phyloP scores from a whole-genome alignment of 495 filamentous ascomycete species.

The Podospora pseudocomata region DNA sequence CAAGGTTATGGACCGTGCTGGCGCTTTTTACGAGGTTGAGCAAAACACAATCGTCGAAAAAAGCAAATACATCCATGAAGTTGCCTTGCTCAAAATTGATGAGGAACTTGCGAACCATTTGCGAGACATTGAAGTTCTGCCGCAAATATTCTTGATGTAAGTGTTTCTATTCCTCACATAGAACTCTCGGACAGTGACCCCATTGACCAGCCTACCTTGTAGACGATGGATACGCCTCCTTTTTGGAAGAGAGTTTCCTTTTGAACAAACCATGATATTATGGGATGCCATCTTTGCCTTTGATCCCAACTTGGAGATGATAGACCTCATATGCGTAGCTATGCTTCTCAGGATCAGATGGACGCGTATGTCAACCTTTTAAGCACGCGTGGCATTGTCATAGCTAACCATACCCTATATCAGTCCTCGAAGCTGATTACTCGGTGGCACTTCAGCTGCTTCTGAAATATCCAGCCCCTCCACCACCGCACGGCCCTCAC shows the following conservation, averaged over 20 bases:
- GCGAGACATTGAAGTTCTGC: slow-evolving; percentile 81
- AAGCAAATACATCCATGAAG: slow-evolving; percentile 80
- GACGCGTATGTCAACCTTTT: slow-evolving; percentile 59
- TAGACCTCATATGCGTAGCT: slow-evolving; percentile 84
- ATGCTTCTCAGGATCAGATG: slow-evolving; percentile 93
- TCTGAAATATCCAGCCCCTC: slow-evolving; percentile 73
- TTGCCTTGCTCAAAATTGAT: slow-evolving; percentile 72
- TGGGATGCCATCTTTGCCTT: slow-evolving; percentile 93
- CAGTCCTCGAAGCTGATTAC: slow-evolving; percentile 83
- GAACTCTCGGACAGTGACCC: too few species aligned
- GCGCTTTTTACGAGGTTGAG: slow-evolving; percentile 75
- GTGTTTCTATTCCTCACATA: slow-evolving; percentile 23
- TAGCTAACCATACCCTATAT: slow-evolving; percentile 33
- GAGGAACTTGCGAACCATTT: slow-evolving; percentile 79
- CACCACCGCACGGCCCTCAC: slow-evolving; percentile 58
- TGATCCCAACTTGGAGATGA: slow-evolving; percentile 73
- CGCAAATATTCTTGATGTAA: slow-evolving; percentile 93
- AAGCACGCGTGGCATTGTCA: slow-evolving; percentile 4
- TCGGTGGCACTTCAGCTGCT: slow-evolving; percentile 75
- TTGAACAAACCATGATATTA: slow-evolving; percentile 73
- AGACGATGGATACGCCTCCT: slow-evolving; percentile 93
- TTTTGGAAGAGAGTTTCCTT: slow-evolving; percentile 90
- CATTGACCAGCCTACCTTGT: slow-evolving; percentile 12
- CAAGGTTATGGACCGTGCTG: slow-evolving; percentile 79
- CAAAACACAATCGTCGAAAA: slow-evolving; percentile 76